A percentile compares a stretch with the other conserved stretches of the same genome.
Conservation (phyloP, 2,329 filamentous ascomycete genomes). For the Zymoseptoria passerinii region DNA sequence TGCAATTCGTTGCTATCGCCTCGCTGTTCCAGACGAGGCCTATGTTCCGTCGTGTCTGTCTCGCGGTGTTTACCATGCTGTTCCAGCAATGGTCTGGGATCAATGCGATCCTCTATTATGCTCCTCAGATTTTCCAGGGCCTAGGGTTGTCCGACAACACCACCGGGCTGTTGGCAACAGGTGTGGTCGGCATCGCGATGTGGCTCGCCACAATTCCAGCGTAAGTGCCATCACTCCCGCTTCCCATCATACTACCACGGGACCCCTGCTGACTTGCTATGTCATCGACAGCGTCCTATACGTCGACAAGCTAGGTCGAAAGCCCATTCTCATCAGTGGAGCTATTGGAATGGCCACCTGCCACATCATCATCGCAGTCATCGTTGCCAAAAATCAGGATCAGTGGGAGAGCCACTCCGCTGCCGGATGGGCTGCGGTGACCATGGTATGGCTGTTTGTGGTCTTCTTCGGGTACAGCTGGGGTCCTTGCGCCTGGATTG, state of each 20-base stretch:
- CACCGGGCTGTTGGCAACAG: conserved; percentile 56
- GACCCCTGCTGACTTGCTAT: neutral
- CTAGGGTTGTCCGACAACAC: conserved; percentile 41
- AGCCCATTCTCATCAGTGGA: conserved; percentile 32
- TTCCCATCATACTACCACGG: neutral
- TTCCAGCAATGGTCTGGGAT: conserved; percentile 46
- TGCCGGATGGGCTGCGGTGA: conserved; percentile 62
- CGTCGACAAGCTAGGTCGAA: conserved; percentile 49
- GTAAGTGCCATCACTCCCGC: neutral
- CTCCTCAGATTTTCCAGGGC: conserved; percentile 42
- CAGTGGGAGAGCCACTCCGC: conserved; percentile 49
- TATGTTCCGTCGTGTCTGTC: conserved; percentile 59
- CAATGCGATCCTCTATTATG: conserved; percentile 42
- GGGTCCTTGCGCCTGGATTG: conserved; percentile 62
- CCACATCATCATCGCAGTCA: conserved; percentile 46
- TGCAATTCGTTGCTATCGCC: conserved; percentile 60
- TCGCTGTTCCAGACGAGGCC: conserved; percentile 56
- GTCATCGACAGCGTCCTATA: conserved; percentile 43
- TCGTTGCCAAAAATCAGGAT: conserved; percentile 56
- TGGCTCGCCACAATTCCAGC: conserved; percentile 60
- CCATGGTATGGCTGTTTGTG: conserved; percentile 67
- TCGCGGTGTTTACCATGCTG: conserved; percentile 44
- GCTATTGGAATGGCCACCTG: conserved; percentile 37
- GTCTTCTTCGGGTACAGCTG: conserved; percentile 56
- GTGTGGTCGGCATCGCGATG: conserved; percentile 64